Base-by-base conservation (phyloP, 768 basidiomycete species). In the Lactarius indigo region DNA sequence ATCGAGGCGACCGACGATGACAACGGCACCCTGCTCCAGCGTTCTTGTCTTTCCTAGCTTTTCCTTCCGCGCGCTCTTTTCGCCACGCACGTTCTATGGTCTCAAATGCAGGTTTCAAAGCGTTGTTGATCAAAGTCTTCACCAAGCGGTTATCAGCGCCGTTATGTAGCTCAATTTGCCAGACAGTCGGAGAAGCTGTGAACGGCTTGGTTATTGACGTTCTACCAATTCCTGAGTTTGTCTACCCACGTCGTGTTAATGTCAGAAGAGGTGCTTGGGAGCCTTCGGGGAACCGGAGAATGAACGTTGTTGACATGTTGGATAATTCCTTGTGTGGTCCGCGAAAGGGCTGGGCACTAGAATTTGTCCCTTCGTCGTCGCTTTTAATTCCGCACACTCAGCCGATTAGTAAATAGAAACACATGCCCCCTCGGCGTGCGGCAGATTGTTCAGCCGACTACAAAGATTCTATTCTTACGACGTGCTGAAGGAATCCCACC, bases 141-240 rank as follows among this genome's bases (percentile, higher is more conserved):
- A 87, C 88, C 56, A 94, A 75, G 26, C 91, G 85, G 69, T 82
- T 90, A 75, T 94, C 92, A 44, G 80, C 79, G 17, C 88, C 90
- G 74, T 92, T 90, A 72, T 91, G 91, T 61, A 94, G 76, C 73
- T 94, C 92, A 65, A 94, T 84, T 59, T 91, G 79, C 92, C 91
- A 94, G 44, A 89, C 69, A 3, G 79, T 78, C 3, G 82, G 74
- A 65, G 84, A 83, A 8, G 88, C 88, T 91, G 68, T 65, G 8
- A 30, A n/a, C 20, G 8, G 1, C 28, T 44, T n/a, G 7, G n/a
- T 30, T 59, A 63, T 39, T 39, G 26, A 33, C 13, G 33, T 8
- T 15, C 6, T 18, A 15, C 26, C 12, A 26, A n/a, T 20, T 26
- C 33, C 8, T 42, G 28, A 41, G 31, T 15, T 56, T 35, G 15